These are phyloP conservation scores for Pseudopithomyces maydicus DNA, from an alignment of 2,329 filamentous ascomycete species.

Conservation along the genomic window DNA sequence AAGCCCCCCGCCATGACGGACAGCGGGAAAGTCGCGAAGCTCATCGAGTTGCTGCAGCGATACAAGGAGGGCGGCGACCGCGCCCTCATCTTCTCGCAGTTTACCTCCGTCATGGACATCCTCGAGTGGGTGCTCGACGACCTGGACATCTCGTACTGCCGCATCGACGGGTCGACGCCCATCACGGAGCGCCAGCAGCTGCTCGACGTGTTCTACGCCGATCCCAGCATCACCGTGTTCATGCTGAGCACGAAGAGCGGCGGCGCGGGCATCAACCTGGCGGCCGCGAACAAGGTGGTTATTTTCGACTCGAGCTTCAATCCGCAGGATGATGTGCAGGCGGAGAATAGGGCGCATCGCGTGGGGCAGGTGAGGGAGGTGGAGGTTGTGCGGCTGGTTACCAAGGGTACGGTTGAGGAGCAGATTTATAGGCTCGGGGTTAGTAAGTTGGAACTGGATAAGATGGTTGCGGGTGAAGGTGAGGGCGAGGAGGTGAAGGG, in stretches of 20 bases:
- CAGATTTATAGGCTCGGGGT: constrained; percentile 89
- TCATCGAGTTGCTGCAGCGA: constrained; percentile 72
- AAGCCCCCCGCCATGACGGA: constrained; percentile 69
- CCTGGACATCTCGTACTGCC: constrained; percentile 74
- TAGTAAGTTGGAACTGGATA: constrained; percentile 90
- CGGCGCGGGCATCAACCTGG: constrained; percentile 95
- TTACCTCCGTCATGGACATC: constrained; percentile 89
- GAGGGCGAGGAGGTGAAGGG: constrained; percentile 58
- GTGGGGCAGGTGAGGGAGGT: constrained; percentile 91
- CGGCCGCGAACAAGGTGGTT: constrained; percentile 94
- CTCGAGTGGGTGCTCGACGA: constrained; percentile 80
- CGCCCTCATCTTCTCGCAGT: constrained; percentile 90
- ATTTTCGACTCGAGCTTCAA: constrained; percentile 99
- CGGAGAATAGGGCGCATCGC: constrained; percentile 93
- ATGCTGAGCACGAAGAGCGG: constrained; percentile 91
- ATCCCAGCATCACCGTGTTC: constrained; percentile 83
- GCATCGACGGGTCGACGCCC: constrained; percentile 83
- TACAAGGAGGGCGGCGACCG: constrained; percentile 85
- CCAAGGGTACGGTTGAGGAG: constrained; percentile 84
- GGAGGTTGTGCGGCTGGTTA: constrained; percentile 86
- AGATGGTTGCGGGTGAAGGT: constrained; percentile 67
- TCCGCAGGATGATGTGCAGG: constrained; percentile 97
- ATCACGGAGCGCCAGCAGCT: constrained; percentile 84
- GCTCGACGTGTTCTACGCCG: constrained; percentile 82
- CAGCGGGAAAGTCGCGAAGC: constrained; percentile 83